Evolutionary conservation across 352 stramenopile genomes (phyloP).

Genomic region (Phytophthora pinifolia): DNA sequence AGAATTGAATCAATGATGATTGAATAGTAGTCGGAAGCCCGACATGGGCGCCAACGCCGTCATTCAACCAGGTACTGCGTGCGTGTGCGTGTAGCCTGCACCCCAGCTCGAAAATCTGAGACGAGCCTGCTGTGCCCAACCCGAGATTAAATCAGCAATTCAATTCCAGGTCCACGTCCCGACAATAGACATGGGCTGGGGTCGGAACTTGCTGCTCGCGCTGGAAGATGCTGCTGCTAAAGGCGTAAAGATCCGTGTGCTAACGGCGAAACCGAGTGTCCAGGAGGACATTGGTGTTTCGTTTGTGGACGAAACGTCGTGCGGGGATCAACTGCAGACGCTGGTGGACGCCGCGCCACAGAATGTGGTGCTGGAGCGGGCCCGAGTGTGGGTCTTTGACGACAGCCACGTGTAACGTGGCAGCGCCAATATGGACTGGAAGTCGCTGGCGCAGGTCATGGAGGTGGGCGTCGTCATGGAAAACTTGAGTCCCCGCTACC

Average conservation of each 20-base stretch:
- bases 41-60: no score
- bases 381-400: constrained; percentile 73
- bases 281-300: constrained; percentile 9
- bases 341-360: constrained; percentile 34
- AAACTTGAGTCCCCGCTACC: constrained; percentile 33
- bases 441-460: constrained; percentile 83
- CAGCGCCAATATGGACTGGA: constrained; percentile 89
- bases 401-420: constrained; percentile 62
- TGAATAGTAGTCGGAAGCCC: no score
- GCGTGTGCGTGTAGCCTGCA: no score
- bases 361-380: constrained; percentile 62
- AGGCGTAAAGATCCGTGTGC: constrained; percentile 56
- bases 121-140: no score
- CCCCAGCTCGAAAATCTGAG: no score
- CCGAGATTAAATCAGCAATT: no score
- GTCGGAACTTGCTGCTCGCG: constrained; percentile 50
- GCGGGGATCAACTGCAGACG: constrained; percentile 48
- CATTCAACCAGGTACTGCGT: no score
- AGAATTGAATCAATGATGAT: no score
- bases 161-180: no score
- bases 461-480: constrained; percentile 75
- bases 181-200: no score
- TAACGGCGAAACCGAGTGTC: constrained; percentile 36
- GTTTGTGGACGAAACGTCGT: constrained; percentile 25
- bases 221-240: constrained; percentile 46